Evolutionary conservation across 2,329 filamentous ascomycete genomes (phyloP).

Genomic region (Cercospora zeina): DNA sequence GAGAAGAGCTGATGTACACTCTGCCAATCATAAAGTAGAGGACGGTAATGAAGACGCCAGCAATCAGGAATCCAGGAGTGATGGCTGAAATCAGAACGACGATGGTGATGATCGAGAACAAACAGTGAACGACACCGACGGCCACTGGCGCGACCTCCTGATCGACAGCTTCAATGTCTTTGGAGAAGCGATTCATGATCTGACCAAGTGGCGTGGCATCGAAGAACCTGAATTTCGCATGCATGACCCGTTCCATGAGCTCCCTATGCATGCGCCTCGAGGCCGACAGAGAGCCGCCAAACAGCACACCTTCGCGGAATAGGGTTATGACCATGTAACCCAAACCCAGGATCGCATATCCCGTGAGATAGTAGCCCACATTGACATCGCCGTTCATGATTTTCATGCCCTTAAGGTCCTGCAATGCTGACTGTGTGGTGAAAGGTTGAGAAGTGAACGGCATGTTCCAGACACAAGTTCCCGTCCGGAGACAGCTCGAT

Average conservation of each 20-base stretch:
- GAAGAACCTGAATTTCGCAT: conserved; percentile 96
- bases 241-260: conserved; percentile 75
- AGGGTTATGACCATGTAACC: conserved; percentile 79
- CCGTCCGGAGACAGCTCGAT: conserved; percentile 52
- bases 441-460: conserved; percentile 33
- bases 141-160: conserved; percentile 94
- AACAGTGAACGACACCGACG: conserved; percentile 69
- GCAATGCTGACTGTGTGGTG: conserved; percentile 13
- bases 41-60: conserved; percentile 77
- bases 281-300: conserved; percentile 85
- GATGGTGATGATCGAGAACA: conserved; percentile 75
- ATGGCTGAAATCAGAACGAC: conserved; percentile 83
- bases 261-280: conserved; percentile 80
- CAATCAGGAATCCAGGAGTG: conserved; percentile 86
- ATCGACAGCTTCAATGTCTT: conserved; percentile 91
- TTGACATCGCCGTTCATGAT: conserved; percentile 57
- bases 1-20: conserved; percentile 89
- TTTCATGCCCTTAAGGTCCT: conserved; percentile 28
- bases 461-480: conserved; percentile 53
- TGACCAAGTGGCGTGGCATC: conserved; percentile 94
- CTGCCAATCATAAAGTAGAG: conserved; percentile 80
- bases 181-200: conserved; percentile 98
- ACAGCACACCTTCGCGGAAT: conserved; percentile 80
- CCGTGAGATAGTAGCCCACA: conserved; percentile 75
- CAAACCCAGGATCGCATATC: conserved; percentile 79